Percentiles rank a stretch among this genome's conserved stretches.
Conservation (phyloP, 1,284 basidiomycete species). For the Tilletia indica region DNA sequence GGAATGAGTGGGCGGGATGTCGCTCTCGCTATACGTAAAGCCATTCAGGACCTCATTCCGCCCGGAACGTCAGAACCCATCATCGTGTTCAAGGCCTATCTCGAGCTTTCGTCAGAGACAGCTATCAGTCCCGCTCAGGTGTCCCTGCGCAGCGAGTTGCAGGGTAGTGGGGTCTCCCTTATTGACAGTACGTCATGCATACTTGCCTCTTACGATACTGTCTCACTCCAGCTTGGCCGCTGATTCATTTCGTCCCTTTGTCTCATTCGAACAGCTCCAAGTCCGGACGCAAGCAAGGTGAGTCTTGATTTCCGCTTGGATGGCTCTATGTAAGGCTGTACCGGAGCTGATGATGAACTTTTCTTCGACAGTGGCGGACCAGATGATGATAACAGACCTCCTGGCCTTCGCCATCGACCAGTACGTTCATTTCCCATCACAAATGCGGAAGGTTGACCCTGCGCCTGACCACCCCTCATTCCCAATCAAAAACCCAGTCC, state of each 20-base stretch:
- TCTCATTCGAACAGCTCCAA: slow-evolving; percentile 27
- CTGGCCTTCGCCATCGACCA: slow-evolving; percentile 47
- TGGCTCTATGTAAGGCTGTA: too few relatives aligned
- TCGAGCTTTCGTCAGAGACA: slow-evolving; percentile 40
- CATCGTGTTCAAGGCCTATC: slow-evolving; percentile 49
- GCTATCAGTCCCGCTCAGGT: slow-evolving; percentile 37
- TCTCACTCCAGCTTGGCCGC: neutral
- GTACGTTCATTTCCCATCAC: neutral
- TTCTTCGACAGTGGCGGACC: slow-evolving; percentile 34
- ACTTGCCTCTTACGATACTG: neutral
- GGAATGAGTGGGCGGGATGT: slow-evolving; percentile 43
- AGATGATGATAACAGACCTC: slow-evolving; percentile 51
- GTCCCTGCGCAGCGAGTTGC: slow-evolving; percentile 43
- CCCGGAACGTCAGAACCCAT: slow-evolving; percentile 28
- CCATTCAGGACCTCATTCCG: slow-evolving; percentile 32
- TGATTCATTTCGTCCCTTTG: neutral
- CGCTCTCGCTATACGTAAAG: slow-evolving; percentile 35
- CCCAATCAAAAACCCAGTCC: slow-evolving; percentile 18
- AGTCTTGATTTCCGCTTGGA: too few relatives aligned
- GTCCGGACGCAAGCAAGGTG: slow-evolving; percentile 40
- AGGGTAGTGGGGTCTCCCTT: slow-evolving; percentile 47
- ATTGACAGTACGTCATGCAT: slow-evolving; percentile 32
- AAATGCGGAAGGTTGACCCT: too few relatives aligned
- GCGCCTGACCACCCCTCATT: neutral
- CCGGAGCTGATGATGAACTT: too few relatives aligned